These are phyloP conservation scores for Berberis thunbergii DNA, from an alignment of 164 flowering plant genomes.

Conservation along the genomic window DNA sequence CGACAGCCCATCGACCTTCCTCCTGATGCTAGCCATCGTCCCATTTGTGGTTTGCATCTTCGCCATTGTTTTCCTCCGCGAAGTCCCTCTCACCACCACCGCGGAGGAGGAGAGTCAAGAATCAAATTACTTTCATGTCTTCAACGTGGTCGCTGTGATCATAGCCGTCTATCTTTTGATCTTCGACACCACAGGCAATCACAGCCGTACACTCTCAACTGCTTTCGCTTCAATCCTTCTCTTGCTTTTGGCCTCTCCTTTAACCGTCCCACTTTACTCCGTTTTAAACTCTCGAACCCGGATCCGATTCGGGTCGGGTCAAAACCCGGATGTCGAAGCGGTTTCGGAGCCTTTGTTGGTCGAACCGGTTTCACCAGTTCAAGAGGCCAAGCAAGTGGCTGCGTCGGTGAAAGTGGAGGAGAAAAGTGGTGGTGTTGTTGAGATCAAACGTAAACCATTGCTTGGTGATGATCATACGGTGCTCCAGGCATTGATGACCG, in stretches of 20 bases:
- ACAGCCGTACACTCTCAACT: conserved; percentile 21
- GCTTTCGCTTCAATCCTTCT: conserved; percentile 24
- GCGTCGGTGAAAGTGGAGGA: conserved; percentile 10
- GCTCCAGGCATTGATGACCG: conserved; percentile 41
- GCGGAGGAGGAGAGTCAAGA: conserved; percentile 19
- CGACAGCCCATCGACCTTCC: conserved; percentile 45
- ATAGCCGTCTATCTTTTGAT: conserved; percentile 32
- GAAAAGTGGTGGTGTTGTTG: conserved; percentile 7
- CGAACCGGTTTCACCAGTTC: not conserved
- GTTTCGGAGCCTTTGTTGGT: conserved; percentile 32
- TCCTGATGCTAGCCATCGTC: conserved; percentile 55
- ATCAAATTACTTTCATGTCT: conserved; percentile 20
- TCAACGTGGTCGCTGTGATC: conserved; percentile 28
- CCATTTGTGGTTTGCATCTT: conserved; percentile 57
- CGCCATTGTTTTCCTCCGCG: conserved; percentile 65
- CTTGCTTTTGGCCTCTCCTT: conserved; percentile 29
- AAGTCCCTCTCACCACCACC: conserved; percentile 29
- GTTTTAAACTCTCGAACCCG: conserved; percentile 9
- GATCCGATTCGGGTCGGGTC: conserved; percentile 5
- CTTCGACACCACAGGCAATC: conserved; percentile 31
- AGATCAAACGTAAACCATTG: conserved; percentile 24
- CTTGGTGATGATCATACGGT: conserved; percentile 91
- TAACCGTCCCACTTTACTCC: conserved; percentile 43
- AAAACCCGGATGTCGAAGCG: conserved; percentile 28
- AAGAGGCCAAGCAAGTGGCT: not conserved